phyloP scores from a whole-genome alignment of 768 basidiomycete species.

The Lentinula edodes region DNA sequence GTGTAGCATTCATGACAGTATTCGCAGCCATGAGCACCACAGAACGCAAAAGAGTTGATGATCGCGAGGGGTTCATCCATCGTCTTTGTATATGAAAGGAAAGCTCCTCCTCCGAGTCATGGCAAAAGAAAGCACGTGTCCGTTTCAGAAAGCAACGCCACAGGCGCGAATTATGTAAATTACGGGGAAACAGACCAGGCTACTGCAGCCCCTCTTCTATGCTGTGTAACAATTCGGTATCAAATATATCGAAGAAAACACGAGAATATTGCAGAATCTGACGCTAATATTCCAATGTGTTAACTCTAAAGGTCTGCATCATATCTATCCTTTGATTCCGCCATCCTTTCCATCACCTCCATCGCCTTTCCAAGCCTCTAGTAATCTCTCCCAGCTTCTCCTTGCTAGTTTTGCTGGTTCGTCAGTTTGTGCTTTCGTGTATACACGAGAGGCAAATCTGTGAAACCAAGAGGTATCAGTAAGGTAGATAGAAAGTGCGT shows the following conservation, averaged over 20 bases:
- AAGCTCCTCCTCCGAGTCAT: neutral
- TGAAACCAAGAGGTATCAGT: constrained; percentile 42
- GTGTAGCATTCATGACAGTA: constrained; percentile 23
- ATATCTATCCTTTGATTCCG: neutral
- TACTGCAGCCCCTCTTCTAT: no score
- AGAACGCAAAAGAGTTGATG: constrained; percentile 28
- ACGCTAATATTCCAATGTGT: no score
- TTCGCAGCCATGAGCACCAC: constrained; percentile 26
- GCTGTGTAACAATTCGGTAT: no score
- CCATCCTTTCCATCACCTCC: constrained; percentile 5
- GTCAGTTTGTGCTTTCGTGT: constrained; percentile 58
- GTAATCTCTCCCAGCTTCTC: constrained; percentile 25
- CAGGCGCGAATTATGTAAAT: no score
- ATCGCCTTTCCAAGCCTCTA: constrained; percentile 39
- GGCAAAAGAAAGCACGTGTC: no score
- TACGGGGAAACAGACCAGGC: no score
- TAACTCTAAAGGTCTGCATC: no score
- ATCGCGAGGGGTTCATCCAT: constrained; percentile 6
- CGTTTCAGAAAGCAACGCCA: no score
- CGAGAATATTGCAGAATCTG: no score
- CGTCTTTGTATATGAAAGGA: neutral
- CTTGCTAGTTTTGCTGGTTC: constrained; percentile 52
- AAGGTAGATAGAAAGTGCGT: neutral
- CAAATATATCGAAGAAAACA: no score
- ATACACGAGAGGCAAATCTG: constrained; percentile 50